Evolutionary conservation across 495 filamentous ascomycete species (phyloP).

Genomic region (Penicillium mononematosum): DNA sequence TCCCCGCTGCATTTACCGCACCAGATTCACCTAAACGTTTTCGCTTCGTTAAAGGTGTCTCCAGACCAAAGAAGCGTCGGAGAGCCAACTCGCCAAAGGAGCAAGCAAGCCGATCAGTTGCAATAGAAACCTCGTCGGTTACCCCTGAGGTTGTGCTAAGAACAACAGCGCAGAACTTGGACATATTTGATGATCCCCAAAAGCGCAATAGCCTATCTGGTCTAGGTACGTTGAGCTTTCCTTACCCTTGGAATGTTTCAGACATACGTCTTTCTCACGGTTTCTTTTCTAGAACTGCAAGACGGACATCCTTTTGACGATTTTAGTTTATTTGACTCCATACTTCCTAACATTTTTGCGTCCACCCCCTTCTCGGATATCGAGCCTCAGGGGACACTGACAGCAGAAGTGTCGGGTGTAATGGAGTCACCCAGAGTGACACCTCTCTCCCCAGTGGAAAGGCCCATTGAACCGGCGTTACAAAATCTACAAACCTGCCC

Average conservation of each 20-base stretch:
- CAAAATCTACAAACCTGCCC: neutral
- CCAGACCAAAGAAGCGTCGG: constrained; percentile 1
- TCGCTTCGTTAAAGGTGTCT: neutral
- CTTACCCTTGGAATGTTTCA: neutral
- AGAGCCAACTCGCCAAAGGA: neutral
- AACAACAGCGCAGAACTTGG: neutral
- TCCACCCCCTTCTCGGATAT: neutral
- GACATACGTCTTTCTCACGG: neutral
- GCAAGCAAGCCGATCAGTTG: neutral
- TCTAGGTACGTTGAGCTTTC: neutral
- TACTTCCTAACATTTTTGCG: constrained; percentile 2
- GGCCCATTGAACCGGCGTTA: neutral
- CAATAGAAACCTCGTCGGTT: neutral
- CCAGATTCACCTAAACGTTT: constrained; percentile 1
- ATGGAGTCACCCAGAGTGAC: neutral
- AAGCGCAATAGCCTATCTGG: neutral
- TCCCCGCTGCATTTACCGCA: neutral
- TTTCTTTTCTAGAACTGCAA: neutral
- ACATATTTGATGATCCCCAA: neutral
- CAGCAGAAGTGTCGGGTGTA: neutral
- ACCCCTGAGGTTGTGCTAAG: neutral
- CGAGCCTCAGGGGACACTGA: neutral
- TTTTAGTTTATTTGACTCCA: constrained; percentile 1
- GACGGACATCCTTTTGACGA: neutral
- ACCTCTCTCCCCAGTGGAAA: neutral